These are phyloP conservation scores for Mrakia frigida DNA, from an alignment of 768 basidiomycete species.

Conservation along the genomic window DNA sequence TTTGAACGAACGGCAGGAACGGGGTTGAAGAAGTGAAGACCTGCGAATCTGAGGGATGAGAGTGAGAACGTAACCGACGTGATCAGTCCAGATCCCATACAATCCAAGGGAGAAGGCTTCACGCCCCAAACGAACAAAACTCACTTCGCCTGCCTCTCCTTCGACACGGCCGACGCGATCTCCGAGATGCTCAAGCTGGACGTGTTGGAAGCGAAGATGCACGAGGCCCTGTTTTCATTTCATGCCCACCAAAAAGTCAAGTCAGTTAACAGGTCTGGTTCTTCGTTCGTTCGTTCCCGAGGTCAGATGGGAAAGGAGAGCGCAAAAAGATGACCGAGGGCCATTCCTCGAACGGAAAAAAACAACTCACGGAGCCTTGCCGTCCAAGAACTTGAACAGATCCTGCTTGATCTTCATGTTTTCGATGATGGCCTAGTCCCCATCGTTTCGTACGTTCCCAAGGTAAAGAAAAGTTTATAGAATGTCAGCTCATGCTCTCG, in stretches of 20 bases:
- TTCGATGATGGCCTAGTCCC: constrained; percentile 50
- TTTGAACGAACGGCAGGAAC: constrained; percentile 20
- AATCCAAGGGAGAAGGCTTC: too few relatives aligned
- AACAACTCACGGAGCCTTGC: constrained; percentile 40
- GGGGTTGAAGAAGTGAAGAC: constrained; percentile 50
- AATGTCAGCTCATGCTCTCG: background rate
- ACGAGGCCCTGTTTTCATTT: constrained; percentile 17
- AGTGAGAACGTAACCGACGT: too few relatives aligned
- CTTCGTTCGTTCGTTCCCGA: too few relatives aligned
- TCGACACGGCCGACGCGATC: constrained; percentile 43
- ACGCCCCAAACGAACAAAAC: too few relatives aligned
- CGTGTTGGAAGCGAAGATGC: constrained; percentile 49
- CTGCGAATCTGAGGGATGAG: constrained; percentile 43
- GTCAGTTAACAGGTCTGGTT: too few relatives aligned
- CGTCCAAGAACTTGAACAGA: constrained; percentile 46
- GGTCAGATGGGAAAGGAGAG: background rate
- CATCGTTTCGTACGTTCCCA: too few relatives aligned
- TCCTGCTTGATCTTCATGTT: constrained; percentile 47
- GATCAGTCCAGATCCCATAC: too few relatives aligned
- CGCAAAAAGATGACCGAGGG: background rate
- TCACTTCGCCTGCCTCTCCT: constrained; percentile 41
- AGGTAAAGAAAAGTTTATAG: background rate
- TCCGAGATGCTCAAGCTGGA: constrained; percentile 45
- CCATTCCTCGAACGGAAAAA: background rate
- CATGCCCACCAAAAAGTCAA: background rate